Evolutionary conservation across 2,329 filamentous ascomycete species (phyloP).

Genomic region (Cytospora mali): DNA sequence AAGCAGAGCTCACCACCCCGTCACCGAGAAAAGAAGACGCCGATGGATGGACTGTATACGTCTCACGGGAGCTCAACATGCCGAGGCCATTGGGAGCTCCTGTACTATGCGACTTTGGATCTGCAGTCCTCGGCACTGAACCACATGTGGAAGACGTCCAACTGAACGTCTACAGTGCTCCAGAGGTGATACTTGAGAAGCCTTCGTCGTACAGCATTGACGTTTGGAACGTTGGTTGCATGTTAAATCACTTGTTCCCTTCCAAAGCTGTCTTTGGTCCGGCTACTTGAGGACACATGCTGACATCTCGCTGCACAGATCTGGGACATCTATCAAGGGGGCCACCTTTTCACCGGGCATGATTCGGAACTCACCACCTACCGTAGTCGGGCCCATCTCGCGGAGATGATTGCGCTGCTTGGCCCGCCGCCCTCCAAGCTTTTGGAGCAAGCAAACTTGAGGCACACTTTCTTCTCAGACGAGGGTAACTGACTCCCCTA

Average conservation of each 20-base stretch:
- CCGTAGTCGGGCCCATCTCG: constrained; percentile 11
- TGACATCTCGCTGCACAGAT: not conserved
- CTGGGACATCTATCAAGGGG: constrained; percentile 4
- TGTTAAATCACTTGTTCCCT: constrained; percentile 51
- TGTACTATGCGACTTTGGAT: constrained; percentile 54
- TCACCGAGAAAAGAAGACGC: constrained; percentile 45
- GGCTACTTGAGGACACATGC: too few species aligned
- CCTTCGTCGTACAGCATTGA: constrained; percentile 51
- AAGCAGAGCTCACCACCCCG: constrained; percentile 41
- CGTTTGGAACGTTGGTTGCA: constrained; percentile 55
- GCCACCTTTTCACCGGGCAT: constrained; percentile 2
- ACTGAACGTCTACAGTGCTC: constrained; percentile 45
- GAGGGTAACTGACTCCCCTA: not conserved
- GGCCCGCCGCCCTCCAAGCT: constrained; percentile 3
- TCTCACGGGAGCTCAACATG: constrained; percentile 42
- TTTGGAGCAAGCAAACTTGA: not conserved
- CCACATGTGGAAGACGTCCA: constrained; percentile 42
- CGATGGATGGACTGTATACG: constrained; percentile 45
- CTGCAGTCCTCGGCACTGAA: constrained; percentile 41
- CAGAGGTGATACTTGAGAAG: constrained; percentile 50
- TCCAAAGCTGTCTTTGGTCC: too few species aligned
- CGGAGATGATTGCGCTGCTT: constrained; percentile 3
- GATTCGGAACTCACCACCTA: constrained; percentile 2
- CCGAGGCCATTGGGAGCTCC: constrained; percentile 37
- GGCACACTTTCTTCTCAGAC: constrained; percentile 6